These are phyloP conservation scores for Tylopilus intermedius DNA, from an alignment of 768 basidiomycete genomes.

Conservation along the genomic window DNA sequence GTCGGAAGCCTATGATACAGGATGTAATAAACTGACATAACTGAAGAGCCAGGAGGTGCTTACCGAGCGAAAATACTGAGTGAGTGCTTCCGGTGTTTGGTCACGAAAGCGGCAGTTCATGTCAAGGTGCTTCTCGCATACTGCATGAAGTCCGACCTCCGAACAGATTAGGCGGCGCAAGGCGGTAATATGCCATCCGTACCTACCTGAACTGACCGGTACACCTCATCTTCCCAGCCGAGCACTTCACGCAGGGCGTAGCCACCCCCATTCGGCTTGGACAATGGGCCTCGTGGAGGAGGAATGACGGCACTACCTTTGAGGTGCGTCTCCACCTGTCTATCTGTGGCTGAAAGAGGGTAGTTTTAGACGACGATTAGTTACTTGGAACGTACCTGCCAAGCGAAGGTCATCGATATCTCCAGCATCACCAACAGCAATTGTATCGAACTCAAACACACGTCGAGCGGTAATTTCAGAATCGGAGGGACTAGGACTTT, in stretches of 20 bases:
- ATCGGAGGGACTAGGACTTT: neutral
- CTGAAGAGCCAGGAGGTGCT: neutral
- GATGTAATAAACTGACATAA: no score
- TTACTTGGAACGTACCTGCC: neutral
- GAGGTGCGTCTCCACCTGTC: neutral
- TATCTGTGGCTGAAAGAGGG: neutral
- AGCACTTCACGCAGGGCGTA: no score
- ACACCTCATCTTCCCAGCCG: neutral
- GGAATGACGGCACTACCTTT: no score
- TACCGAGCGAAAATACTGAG: neutral
- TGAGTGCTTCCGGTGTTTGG: neutral
- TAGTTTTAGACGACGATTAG: neutral
- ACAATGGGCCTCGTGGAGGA: no score
- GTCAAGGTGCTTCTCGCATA: neutral
- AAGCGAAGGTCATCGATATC: neutral
- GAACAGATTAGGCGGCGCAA: neutral
- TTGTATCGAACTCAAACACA: neutral
- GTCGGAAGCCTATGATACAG: neutral
- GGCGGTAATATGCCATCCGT: no score
- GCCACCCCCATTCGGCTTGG: no score
- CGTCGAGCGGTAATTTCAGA: neutral
- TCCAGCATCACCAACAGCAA: neutral
- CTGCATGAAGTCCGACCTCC: neutral
- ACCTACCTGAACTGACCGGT: neutral
- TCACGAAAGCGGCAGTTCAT: neutral